Percentiles rank a stretch among this genome's conserved stretches.
Evolutionary conservation across 768 basidiomycete genomes (phyloP).

Genomic region (Tylopilus plumbeoviolaceoides): DNA sequence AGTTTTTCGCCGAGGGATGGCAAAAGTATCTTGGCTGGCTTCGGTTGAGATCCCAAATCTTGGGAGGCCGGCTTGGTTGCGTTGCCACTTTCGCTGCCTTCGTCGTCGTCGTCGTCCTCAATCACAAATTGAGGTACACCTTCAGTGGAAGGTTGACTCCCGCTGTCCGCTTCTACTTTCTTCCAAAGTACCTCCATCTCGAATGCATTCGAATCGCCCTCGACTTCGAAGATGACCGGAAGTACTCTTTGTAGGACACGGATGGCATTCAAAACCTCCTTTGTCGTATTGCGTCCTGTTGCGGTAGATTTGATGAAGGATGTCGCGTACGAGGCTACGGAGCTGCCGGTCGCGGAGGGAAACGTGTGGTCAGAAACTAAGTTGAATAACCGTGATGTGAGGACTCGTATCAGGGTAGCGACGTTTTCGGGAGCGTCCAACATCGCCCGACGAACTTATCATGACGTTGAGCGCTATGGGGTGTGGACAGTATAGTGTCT

Average conservation of each 20-base stretch:
- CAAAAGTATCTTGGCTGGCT: constrained; percentile 43
- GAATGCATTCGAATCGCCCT: constrained; percentile 66
- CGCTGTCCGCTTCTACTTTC: constrained; percentile 47
- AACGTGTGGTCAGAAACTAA: constrained; percentile 79
- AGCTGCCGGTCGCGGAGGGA: constrained; percentile 52
- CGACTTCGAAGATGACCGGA: constrained; percentile 83
- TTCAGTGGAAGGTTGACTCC: constrained; percentile 20
- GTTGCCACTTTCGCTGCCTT: constrained; percentile 36
- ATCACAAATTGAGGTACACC: constrained; percentile 85
- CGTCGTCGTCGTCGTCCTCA: constrained; percentile 70
- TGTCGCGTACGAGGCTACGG: constrained; percentile 63
- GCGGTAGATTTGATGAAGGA: constrained; percentile 62
- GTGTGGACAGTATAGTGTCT: background rate
- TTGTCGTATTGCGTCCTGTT: constrained; percentile 64
- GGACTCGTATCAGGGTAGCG: constrained; percentile 71
- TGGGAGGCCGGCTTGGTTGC: constrained; percentile 21
- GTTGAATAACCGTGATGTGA: constrained; percentile 66
- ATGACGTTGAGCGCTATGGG: constrained; percentile 5
- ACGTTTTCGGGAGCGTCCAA: constrained; percentile 83
- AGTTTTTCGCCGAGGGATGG: constrained; percentile 83
- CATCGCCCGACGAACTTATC: constrained; percentile 75
- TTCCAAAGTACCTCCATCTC: constrained; percentile 86
- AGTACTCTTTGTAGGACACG: constrained; percentile 85
- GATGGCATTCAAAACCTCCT: constrained; percentile 89
- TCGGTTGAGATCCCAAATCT: constrained; percentile 22